Base-by-base conservation (phyloP, 257 asterid genomes). In the Craterostigma plantagineum region DNA sequence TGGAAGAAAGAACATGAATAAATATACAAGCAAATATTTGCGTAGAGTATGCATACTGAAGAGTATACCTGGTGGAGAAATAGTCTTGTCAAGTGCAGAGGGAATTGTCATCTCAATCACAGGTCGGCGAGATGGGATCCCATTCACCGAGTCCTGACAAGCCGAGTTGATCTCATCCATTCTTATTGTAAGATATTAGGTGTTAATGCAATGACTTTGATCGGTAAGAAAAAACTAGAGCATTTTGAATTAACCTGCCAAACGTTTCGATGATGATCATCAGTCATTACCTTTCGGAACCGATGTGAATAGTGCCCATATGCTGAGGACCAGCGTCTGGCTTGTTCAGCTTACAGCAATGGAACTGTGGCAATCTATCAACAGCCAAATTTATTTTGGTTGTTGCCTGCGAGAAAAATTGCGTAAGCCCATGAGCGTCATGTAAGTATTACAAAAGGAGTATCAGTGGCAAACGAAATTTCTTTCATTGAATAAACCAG, bases 71-170 rank as follows among this genome's bases (percentile, higher is more conserved):
- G 69, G 71, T 49, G 98, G 95, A 70, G 92, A 76, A 18, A 82
- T 76, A 27, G 95, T 87, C 56, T 72, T 69, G 71, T 82, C 98
- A 56, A 87, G 37, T 58, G 59, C 92, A 50, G 93, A 82, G 41
- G 98, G 98, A 50, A 87, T 87, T 43, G 98, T 82, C 98, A 87
- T 87, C 80, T 87, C 98, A 58, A 87, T 87, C 54, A 87, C 37
- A 45, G 95, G 98, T 55, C 91, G 65, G 46, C 60, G 63, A 53
- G 98, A 87, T 34, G 95, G 93, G 41, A 79, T 51, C 44, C 93
- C 91, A 52, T 79, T 82, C 49, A 43, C 48, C 52, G 85, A 75
- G 49, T 82, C 95, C 73, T 59, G 76, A 44, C 82, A 73, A 48
- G 92, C 91, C 49, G 76, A 51, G 55, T 76, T 69, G 51, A 87